Conservation (phyloP, 2,329 filamentous ascomycete genomes). For the Sclerotinia spermophila region DNA sequence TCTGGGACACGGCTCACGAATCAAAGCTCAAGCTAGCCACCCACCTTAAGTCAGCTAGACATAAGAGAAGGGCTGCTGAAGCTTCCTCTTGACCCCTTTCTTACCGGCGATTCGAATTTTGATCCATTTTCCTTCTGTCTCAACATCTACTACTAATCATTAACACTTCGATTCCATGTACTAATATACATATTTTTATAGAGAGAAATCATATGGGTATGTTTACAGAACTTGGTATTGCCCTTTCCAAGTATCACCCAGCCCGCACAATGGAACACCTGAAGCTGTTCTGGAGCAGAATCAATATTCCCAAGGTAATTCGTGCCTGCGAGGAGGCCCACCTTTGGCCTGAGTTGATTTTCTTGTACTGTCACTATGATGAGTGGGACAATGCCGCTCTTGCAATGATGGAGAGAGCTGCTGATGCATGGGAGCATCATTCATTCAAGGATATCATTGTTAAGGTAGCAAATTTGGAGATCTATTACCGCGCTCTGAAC, state of each 20-base stretch:
- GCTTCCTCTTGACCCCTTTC: neutral
- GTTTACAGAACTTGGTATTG: conserved; percentile 91
- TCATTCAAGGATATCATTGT: conserved; percentile 98
- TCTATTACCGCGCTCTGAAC: conserved; percentile 95
- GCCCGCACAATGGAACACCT: conserved; percentile 98
- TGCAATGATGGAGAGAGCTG: conserved; percentile 94
- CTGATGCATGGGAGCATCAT: conserved; percentile 98
- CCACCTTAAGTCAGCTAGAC: neutral
- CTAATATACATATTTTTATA: conserved; percentile 44
- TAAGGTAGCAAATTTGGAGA: conserved; percentile 97
- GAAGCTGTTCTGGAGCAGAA: conserved; percentile 95
- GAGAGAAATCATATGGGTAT: conserved; percentile 80
- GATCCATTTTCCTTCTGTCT: neutral
- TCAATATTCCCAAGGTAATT: conserved; percentile 98
- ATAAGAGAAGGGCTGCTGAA: neutral
- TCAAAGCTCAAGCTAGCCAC: neutral
- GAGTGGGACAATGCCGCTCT: conserved; percentile 97
- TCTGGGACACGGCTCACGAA: too few species aligned
- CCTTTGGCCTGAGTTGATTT: conserved; percentile 95
- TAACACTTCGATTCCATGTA: neutral
- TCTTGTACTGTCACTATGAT: conserved; percentile 97
- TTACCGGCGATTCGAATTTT: neutral
- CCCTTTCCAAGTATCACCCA: conserved; percentile 89
- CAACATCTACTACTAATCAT: neutral
- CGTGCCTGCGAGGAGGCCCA: conserved; percentile 89